Base-by-base conservation (phyloP, 768 basidiomycete genomes). In the Cyclocybe aegerita region DNA sequence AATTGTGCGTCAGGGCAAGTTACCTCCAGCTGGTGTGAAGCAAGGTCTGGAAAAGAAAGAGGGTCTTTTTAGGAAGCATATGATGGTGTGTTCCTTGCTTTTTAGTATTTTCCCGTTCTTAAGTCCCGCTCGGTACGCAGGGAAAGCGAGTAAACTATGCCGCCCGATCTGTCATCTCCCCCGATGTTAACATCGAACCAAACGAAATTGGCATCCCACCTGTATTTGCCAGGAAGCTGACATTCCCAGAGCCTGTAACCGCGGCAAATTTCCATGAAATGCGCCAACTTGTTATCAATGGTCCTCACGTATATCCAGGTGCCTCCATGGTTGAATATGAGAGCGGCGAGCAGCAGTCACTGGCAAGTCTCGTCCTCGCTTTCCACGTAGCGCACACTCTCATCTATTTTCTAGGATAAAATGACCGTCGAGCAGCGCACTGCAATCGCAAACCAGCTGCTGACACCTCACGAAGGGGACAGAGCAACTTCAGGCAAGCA, bases 101-200 rank as follows among this genome's bases (percentile, higher is more conserved):
- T 9, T 8, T 32, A 31, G 31, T 42, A 34, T 16, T 40, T 30
- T 39, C 50, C 39, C 38, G 9, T 39, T 42, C 11, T 49, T 30
- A 12, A 29, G 44, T 7, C 14, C 4, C 14, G 46, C 6, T 14
- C 17, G 33, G 37, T 34, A 14, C 36, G 6, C 44, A 98, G 95
- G 97, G 97, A 8, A 99, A 99, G 76, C 94, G 97, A 63, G 97
- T 99, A 54, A 98, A 99, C 69, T 97, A 96, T 66, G 95, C 97
- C 37, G 97, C 97, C 15, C 94, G 97, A 55, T 99, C 97, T n/a
- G 97, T 99, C 64, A 99, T 99, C 58, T 99, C 97, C 12, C 97
- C 97, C 9, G 97, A 99, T 64, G 90, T 98, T 60, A 98, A 98
- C 69, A 98, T 99, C 58, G 97, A 99, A 69, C 92, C 97, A 30